Base-by-base conservation (phyloP, 805 yeast genomes). In the Zygosaccharomyces bailii region DNA sequence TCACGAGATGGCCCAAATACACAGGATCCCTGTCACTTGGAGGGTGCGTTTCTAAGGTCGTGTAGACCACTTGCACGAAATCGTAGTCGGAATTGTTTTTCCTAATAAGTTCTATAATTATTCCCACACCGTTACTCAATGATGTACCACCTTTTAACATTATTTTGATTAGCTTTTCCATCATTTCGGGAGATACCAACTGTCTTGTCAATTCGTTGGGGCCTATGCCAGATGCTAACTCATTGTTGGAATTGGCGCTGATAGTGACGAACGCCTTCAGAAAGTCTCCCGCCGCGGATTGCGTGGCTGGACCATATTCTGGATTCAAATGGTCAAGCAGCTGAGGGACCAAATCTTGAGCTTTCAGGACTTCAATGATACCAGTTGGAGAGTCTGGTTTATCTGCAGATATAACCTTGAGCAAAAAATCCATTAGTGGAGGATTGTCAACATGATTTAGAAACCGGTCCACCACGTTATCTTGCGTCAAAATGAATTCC, bases 71-170 rank as follows among this genome's bases (percentile, higher is more conserved):
- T 46, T 95, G 95, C 38, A 86, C 84, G 38, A 80, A 74, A 67
- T 93, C 99, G 65, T 93, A 93, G 63, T 93, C 99, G 0, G 96
- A 87, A 60, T 93, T 93, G 63, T 93, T 93, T 62, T 93, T 93
- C 58, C 99, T 78, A 46, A 93, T 93, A 33, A 93, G 78, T 67
- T 93, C 99, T 54, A 93, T 91, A 25, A 93, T 80, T 19, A 93
- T 88, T 4, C 97, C 95, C 24, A 93, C 99, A 57, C 96, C 95
- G 55, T 90, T 91, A 29, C 93, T 84, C 52, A 93, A 74, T 1
- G 96, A 95, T 25, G 90, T 82, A 37, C 96, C 95, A 44, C 88
- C 87, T 47, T 71, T 57, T 44, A 91, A 75, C 86, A 93, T 93
- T 51, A 86, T 79, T 14, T 79, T 67, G 19, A 90, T 85, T 52